phyloP scores from a whole-genome alignment of 768 basidiomycete species.

The Tulasnella sp. region DNA sequence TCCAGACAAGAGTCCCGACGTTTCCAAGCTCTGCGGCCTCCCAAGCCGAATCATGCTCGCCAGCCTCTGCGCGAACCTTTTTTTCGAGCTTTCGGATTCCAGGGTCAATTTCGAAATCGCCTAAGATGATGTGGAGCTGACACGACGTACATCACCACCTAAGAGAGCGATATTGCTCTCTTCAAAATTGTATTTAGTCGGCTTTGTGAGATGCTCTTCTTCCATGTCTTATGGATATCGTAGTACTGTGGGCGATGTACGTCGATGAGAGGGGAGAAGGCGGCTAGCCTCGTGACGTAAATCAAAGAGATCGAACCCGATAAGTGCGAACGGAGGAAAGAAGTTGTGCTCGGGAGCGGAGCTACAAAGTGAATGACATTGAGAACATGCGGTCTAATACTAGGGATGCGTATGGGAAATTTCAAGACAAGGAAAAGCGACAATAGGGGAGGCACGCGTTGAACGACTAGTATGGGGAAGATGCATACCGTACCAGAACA shows the following conservation, averaged over 20 bases:
- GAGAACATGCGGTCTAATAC: background rate
- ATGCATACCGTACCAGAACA: background rate
- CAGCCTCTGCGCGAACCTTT: conserved; percentile 40
- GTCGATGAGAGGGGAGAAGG: background rate
- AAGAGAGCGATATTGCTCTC: conserved; percentile 53
- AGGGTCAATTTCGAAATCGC: background rate
- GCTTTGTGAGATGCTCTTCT: conserved; percentile 35
- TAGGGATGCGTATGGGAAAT: background rate
- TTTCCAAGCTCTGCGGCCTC: conserved; percentile 30
- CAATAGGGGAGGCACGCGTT: background rate
- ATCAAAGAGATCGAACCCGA: background rate
- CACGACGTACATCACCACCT: conserved; percentile 43
- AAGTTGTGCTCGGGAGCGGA: background rate
- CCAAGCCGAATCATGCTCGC: conserved; percentile 43
- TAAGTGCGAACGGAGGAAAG: background rate
- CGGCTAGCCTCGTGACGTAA: background rate
- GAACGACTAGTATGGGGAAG: background rate
- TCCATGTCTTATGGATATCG: background rate
- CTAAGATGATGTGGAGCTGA: background rate
- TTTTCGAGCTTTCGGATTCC: conserved; percentile 38
- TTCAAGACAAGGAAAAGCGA: background rate
- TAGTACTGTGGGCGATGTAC: background rate
- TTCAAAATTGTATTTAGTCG: conserved; percentile 43
- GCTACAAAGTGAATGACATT: background rate
- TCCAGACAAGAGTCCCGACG: conserved; percentile 43